These are phyloP conservation scores for Glycine tomentella DNA, from an alignment of 306 rosid species.

Conservation along the genomic window DNA sequence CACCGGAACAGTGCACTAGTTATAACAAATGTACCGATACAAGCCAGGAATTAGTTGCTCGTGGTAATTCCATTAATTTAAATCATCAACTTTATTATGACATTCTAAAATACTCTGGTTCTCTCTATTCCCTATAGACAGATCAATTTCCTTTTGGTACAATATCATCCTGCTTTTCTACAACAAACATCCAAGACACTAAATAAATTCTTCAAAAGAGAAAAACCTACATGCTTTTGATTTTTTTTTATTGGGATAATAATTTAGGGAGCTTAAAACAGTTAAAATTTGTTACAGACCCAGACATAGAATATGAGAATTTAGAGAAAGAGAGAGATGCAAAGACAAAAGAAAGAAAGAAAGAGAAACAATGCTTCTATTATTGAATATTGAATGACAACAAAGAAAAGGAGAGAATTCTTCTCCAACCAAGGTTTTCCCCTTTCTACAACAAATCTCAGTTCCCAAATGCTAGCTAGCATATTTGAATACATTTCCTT, in stretches of 20 bases:
- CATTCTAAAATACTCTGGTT: neutral
- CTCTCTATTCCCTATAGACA: neutral
- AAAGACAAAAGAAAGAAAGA: neutral
- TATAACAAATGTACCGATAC: no score
- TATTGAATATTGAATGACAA: neutral
- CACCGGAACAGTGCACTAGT: neutral
- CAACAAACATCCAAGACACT: neutral
- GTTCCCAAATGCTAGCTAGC: neutral
- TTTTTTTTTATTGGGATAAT: neutral
- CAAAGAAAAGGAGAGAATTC: neutral
- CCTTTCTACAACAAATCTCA: conserved; percentile 5
- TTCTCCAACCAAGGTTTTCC: neutral
- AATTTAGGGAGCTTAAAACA: conserved; percentile 1
- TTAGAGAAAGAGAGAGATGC: neutral
- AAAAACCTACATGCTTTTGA: neutral
- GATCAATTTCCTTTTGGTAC: neutral
- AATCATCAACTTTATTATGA: neutral
- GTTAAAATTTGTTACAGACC: neutral
- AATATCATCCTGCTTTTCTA: neutral
- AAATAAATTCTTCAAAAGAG: conserved; percentile 21
- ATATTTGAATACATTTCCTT: neutral
- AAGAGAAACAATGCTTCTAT: neutral
- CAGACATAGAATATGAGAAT: neutral
- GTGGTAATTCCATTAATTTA: neutral
- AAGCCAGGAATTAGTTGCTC: no score